Base-by-base conservation (phyloP, 331 rosid genomes). In the Prunus yedoensis region DNA sequence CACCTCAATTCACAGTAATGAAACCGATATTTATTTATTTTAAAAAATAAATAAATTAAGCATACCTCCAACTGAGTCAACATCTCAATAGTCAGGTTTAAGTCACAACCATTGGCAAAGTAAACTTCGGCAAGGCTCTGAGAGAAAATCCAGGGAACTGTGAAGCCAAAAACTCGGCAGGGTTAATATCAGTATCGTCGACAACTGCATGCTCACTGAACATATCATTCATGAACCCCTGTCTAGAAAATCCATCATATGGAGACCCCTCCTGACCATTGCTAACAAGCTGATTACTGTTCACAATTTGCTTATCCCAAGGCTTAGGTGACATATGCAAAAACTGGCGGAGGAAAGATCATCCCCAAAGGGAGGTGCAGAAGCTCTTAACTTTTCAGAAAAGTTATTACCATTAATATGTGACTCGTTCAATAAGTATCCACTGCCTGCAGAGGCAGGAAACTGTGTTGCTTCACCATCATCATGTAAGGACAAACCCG, bases 11-110 rank as follows among this genome's bases (percentile, higher is more conserved):
- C 35, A 14, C 67, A 77, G 66, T 72, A 67, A 78, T 35, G 21
- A 61, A 72, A 78, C 51, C 23, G 53, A 35, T 32, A 78, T 35
- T 35, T 35, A 60, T 35, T 25, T 54, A 23, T 21, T 45, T 60
- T 47, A n/a, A 18, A 23, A 23, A 59, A 25, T 32, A 4, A 25
- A 17, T 28, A 64, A 73, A 67, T 63, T 77, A 78, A 74, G 74
- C 81, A 76, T 76, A 94, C 98, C 96, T 91, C 98, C 81, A 94
- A 87, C 88, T 94, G 97, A 66, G 89, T 88, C 78, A 94, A 93
- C 96, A 94, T 94, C 77, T 91, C 98, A 81, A 87, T 81, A 78
- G 98, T 94, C 75, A 88, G 78, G 82, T 87, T 87, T 70, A 94
- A 74, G 82, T 94, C 95, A 3, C 95, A 82, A 61, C 93, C 92